Percentiles rank a stretch among this genome's conserved stretches.
phyloP scores from a whole-genome alignment of 169 alveolate species.

The Babesia gibsoni region DNA sequence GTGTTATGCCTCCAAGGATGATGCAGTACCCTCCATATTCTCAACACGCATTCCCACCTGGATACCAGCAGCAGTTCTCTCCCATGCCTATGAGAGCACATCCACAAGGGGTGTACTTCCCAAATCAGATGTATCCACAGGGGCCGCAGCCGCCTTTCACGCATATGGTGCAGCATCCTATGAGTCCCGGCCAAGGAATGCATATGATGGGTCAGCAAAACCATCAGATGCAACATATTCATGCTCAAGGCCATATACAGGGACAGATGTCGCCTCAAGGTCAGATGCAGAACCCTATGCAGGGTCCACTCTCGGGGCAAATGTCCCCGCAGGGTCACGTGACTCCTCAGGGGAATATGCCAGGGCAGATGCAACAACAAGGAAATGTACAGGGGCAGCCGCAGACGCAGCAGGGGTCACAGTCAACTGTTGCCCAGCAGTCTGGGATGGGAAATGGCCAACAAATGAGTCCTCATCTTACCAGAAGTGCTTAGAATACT shows the following conservation, averaged over 20 bases:
- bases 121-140: slow-evolving; percentile 42
- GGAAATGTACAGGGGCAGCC: too few relatives aligned
- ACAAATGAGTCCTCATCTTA: slow-evolving; percentile 14
- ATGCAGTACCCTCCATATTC: slow-evolving; percentile 29
- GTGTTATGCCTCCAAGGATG: slow-evolving; percentile 17
- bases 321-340: not conserved
- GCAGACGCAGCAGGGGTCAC: not conserved
- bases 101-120: slow-evolving; percentile 34
- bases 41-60: slow-evolving; percentile 29
- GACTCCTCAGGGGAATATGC: not conserved
- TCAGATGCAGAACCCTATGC: not conserved
- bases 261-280: not conserved
- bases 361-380: slow-evolving; percentile 18
- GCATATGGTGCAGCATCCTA: slow-evolving; percentile 44
- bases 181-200: slow-evolving; percentile 10
- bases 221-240: slow-evolving; percentile 6
- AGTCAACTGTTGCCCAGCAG: not conserved
- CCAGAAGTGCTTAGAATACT: not conserved
- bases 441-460: not conserved
- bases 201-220: slow-evolving; percentile 31
- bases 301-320: slow-evolving; percentile 2
- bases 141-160: slow-evolving; percentile 21
- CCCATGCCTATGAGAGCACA: slow-evolving; percentile 29
- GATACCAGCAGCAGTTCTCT: not conserved
- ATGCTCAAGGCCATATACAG: not conserved